phyloP scores from a whole-genome alignment of 495 filamentous ascomycete species.

The Aspergillus leporis region DNA sequence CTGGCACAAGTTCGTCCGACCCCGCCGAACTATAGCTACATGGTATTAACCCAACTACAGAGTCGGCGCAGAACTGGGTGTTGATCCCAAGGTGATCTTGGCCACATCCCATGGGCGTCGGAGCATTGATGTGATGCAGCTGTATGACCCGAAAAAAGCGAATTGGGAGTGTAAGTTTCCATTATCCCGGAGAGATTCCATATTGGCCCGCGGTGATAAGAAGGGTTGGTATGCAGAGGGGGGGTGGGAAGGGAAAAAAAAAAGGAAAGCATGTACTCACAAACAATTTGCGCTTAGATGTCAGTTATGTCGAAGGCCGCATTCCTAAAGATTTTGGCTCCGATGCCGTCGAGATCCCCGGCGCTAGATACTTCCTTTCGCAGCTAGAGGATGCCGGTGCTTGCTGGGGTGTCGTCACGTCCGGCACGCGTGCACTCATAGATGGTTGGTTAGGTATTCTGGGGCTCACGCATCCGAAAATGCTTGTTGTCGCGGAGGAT shows the following conservation, averaged over 20 bases:
- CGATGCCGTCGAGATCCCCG: conserved; percentile 82
- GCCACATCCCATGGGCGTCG: conserved; percentile 87
- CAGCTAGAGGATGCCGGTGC: conserved; percentile 56
- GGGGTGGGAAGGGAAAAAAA: conserved; percentile 4
- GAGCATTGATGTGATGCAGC: conserved; percentile 74
- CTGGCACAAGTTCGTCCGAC: conserved; percentile 71
- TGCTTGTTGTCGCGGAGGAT: conserved; percentile 83
- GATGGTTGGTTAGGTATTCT: conserved; percentile 84
- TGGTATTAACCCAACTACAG: conserved; percentile 41
- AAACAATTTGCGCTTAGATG: conserved; percentile 55
- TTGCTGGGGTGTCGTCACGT: conserved; percentile 92
- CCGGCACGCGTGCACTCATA: conserved; percentile 78
- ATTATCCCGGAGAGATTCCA: neutral
- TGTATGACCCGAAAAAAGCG: conserved; percentile 76
- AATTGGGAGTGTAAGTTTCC: conserved; percentile 82
- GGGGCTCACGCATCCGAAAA: conserved; percentile 67
- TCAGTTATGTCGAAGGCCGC: conserved; percentile 72
- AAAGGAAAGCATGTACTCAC: conserved; percentile 6
- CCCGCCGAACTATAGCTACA: neutral
- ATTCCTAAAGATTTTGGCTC: conserved; percentile 74
- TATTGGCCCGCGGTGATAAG: neutral
- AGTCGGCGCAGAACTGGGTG: conserved; percentile 77
- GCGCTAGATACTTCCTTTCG: conserved; percentile 58
- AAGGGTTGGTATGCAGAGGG: neutral
- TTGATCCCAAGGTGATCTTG: conserved; percentile 78